These are phyloP conservation scores for Onygenales sp. DNA, from an alignment of 2,329 filamentous ascomycete genomes.

Conservation along the genomic window DNA sequence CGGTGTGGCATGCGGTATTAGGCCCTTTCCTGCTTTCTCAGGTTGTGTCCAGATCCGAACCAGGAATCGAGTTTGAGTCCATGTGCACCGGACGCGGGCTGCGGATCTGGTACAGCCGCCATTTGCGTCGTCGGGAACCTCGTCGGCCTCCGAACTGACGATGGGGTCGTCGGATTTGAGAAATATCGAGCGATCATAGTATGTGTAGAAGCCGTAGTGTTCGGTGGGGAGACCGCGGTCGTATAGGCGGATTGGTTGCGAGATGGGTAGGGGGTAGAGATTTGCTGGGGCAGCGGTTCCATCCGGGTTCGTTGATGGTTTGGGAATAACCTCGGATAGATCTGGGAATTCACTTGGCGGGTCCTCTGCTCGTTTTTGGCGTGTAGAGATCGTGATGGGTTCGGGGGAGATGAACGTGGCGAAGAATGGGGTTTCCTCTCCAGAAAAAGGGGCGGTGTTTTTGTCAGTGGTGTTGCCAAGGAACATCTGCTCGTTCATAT, in stretches of 20 bases:
- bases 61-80: slow-evolving; percentile 51
- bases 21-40: slow-evolving; percentile 19
- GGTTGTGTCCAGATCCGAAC: slow-evolving; percentile 53
- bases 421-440: slow-evolving; percentile 82
- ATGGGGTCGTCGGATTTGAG: slow-evolving; percentile 50
- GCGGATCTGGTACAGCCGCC: slow-evolving; percentile 40
- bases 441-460: slow-evolving; percentile 60
- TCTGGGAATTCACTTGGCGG: slow-evolving; percentile 29
- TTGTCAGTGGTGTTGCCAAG: slow-evolving; percentile 78
- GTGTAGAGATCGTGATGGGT: slow-evolving; percentile 18
- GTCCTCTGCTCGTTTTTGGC: slow-evolving; percentile 5
- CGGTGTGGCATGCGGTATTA: slow-evolving; percentile 15
- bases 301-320: slow-evolving; percentile 54
- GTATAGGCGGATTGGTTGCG: slow-evolving; percentile 74
- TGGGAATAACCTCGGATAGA: slow-evolving; percentile 49
- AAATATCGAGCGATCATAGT: slow-evolving; percentile 82
- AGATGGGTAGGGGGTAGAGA: slow-evolving; percentile 58
- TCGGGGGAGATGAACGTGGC: slow-evolving; percentile 55
- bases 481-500: slow-evolving; percentile 63
- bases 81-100: slow-evolving; percentile 46
- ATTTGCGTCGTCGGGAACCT: slow-evolving; percentile 36
- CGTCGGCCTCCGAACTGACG: slow-evolving; percentile 32
- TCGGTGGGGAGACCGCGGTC: slow-evolving; percentile 72
- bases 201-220: slow-evolving; percentile 89
- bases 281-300: slow-evolving; percentile 63